phyloP scores from a whole-genome alignment of 2,329 filamentous ascomycete species.

The Fusarium illudens region DNA sequence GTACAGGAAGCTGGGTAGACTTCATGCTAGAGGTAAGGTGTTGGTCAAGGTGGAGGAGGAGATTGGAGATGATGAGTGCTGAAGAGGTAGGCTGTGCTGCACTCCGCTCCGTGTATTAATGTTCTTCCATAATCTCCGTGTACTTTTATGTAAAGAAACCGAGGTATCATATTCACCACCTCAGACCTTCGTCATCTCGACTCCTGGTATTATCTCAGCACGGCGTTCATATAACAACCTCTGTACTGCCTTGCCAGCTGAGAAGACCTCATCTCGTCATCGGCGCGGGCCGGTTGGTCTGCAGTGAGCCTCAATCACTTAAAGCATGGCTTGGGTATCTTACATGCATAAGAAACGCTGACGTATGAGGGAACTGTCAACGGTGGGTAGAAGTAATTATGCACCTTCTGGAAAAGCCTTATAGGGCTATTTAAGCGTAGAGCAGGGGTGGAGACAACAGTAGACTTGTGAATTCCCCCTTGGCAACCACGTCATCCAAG shows the following conservation, averaged over 20 bases:
- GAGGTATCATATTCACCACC: not conserved
- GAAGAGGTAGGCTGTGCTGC: not conserved
- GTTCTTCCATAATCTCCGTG: not conserved
- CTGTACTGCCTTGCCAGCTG: not conserved
- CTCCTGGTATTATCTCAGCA: not conserved
- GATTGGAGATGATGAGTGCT: conserved; percentile 37
- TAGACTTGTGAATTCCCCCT: not conserved
- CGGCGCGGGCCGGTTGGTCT: not conserved
- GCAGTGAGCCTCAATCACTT: not conserved
- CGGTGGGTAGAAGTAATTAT: not conserved
- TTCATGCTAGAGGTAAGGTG: conserved; percentile 51
- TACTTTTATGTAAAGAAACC: not conserved
- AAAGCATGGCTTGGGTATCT: not conserved
- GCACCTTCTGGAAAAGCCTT: not conserved
- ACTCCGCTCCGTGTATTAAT: not conserved
- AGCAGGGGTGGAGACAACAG: not conserved
- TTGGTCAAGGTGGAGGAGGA: conserved; percentile 46
- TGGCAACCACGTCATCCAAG: not conserved
- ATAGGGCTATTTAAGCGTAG: not conserved
- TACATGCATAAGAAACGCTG: not conserved
- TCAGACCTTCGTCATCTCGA: not conserved
- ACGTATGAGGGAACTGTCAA: not conserved
- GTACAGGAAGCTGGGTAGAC: conserved; percentile 46
- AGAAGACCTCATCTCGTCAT: not conserved
- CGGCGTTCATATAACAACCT: not conserved